Percentiles rank a stretch among this genome's conserved stretches.
phyloP scores from a whole-genome alignment of 1,284 basidiomycete genomes.

The Cerioporus squamosus region DNA sequence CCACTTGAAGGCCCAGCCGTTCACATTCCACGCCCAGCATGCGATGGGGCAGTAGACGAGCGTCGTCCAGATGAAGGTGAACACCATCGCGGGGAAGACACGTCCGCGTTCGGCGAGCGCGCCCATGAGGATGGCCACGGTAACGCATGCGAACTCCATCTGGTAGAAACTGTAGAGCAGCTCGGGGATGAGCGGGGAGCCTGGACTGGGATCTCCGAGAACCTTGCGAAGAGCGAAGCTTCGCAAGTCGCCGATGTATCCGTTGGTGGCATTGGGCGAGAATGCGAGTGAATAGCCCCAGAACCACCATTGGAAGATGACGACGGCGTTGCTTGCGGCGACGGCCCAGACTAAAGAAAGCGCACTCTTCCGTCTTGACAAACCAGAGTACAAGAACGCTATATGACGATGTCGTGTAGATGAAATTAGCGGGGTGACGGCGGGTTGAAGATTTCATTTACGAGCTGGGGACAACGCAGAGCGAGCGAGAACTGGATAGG shows the following conservation, averaged over 20 bases:
- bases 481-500: background rate
- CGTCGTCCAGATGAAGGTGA: conserved; percentile 88
- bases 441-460: background rate
- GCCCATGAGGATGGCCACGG: conserved; percentile 76
- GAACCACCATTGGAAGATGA: conserved; percentile 90
- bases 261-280: conserved; percentile 73
- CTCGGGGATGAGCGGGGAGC: conserved; percentile 71
- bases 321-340: conserved; percentile 73
- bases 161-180: conserved; percentile 88
- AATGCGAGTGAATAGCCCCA: conserved; percentile 88
- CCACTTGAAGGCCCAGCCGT: conserved; percentile 91
- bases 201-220: conserved; percentile 77
- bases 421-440: background rate
- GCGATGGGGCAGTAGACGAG: conserved; percentile 84
- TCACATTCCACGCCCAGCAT: conserved; percentile 76
- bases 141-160: conserved; percentile 86
- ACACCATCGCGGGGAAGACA: conserved; percentile 86
- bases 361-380: conserved; percentile 77
- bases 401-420: background rate
- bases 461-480: background rate
- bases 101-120: conserved; percentile 90
- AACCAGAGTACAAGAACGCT: conserved; percentile 89
- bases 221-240: conserved; percentile 77
- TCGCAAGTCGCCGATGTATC: conserved; percentile 81
- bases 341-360: conserved; percentile 74